phyloP scores from a whole-genome alignment of 1,139 yeast species.

The Neolecta irregularis region DNA sequence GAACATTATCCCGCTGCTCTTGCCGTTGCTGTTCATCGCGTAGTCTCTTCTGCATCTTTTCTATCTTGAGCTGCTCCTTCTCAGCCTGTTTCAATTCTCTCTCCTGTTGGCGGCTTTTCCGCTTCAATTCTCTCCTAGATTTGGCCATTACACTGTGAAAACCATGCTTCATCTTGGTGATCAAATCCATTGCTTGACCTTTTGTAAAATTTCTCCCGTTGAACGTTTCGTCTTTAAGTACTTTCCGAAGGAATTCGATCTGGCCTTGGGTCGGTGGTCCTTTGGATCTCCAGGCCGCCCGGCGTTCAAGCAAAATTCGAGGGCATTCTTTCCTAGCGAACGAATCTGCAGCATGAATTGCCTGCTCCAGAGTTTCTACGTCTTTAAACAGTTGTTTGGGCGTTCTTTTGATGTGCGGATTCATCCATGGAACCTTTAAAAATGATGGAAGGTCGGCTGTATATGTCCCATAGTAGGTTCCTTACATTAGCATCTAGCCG shows the following conservation, averaged over 20 bases:
- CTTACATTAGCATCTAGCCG: neutral
- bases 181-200: constrained; percentile 13
- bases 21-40: no score
- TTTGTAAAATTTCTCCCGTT: constrained; percentile 7
- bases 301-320: constrained; percentile 13
- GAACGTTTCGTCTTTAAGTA: constrained; percentile 2
- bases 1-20: no score
- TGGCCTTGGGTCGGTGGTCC: constrained; percentile 16
- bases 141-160: no score
- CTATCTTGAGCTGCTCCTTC: no score
- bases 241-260: constrained; percentile 9
- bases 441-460: neutral
- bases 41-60: no score
- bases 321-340: constrained; percentile 14
- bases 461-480: constrained; percentile 1
- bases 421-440: neutral
- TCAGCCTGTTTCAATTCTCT: no score
- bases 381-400: constrained; percentile 12
- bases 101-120: no score
- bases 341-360: constrained; percentile 19
- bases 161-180: constrained; percentile 11
- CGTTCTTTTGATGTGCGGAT: constrained; percentile 8
- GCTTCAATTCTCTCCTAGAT: no score
- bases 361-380: constrained; percentile 14
- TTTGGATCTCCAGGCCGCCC: constrained; percentile 19